These are phyloP conservation scores for Mallotus nudiflorus DNA, from an alignment of 345 rosid genomes.

Conservation along the genomic window DNA sequence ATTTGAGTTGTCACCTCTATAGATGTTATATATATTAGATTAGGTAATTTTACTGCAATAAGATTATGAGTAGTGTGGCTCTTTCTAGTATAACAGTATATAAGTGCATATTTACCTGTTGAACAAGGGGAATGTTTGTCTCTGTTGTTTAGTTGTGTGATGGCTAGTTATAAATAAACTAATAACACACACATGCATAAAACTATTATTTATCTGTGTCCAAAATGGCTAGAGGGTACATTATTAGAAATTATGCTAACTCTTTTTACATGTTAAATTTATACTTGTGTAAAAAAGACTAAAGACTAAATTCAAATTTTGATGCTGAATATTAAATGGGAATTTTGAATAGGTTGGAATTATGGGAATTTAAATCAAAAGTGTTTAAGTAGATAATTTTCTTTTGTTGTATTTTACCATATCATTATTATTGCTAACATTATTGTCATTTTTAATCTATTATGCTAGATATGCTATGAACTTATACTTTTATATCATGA, in stretches of 20 bases:
- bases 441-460: no score
- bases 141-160: not conserved
- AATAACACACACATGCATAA: not conserved
- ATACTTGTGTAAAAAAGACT: not conserved
- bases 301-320: not conserved
- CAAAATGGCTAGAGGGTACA: not conserved
- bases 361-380: no score
- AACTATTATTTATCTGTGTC: not conserved
- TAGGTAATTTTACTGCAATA: not conserved
- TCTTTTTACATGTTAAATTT: not conserved
- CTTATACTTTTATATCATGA: no score
- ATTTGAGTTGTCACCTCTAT: not conserved
- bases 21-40: no score
- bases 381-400: no score
- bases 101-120: not conserved
- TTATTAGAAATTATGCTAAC: not conserved
- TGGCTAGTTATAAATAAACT: not conserved
- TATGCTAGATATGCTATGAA: no score
- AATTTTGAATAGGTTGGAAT: no score
- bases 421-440: no score
- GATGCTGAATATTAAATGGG: not conserved
- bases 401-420: no score
- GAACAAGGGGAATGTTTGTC: not conserved
- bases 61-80: not conserved
- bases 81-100: not conserved